A percentile compares a stretch with the other conserved stretches of the same genome.
Conservation (phyloP, 106 monocot genomes). For the Acorus calamus region DNA sequence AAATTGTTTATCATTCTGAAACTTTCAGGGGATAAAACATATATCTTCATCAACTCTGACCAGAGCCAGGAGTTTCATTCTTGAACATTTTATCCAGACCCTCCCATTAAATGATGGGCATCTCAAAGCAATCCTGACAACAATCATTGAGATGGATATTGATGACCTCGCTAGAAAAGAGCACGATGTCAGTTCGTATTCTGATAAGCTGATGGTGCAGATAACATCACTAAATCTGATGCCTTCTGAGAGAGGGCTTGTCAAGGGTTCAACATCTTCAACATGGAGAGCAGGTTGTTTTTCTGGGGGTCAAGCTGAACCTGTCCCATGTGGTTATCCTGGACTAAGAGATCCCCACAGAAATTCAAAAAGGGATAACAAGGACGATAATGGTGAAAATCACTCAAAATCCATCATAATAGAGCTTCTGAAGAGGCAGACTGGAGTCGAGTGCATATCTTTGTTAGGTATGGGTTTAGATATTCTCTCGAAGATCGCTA, state of each 20-base stretch:
- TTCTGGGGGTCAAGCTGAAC: background rate
- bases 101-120: conserved; percentile 28
- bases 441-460: conserved; percentile 34
- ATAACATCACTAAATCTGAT: conserved; percentile 30
- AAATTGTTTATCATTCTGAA: too few relatives aligned
- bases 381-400: conserved; percentile 10
- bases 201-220: conserved; percentile 28
- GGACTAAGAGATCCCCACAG: too few relatives aligned
- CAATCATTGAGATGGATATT: conserved; percentile 54
- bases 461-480: conserved; percentile 27
- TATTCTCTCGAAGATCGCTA: conserved; percentile 15
- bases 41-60: conserved; percentile 48
- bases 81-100: conserved; percentile 43
- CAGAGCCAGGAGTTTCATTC: conserved; percentile 44
- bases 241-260: background rate
- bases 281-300: background rate
- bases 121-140: conserved; percentile 33
- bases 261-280: background rate
- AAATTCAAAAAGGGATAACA: background rate
- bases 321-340: too few relatives aligned
- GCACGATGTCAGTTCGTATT: conserved; percentile 16
- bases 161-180: conserved; percentile 16
- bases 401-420: conserved; percentile 37
- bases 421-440: conserved; percentile 42
- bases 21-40: conserved; percentile 48